Percentiles rank a stretch among this genome's conserved stretches.
Conservation (phyloP, 768 basidiomycete species). For the Hortiboletus campestris region DNA sequence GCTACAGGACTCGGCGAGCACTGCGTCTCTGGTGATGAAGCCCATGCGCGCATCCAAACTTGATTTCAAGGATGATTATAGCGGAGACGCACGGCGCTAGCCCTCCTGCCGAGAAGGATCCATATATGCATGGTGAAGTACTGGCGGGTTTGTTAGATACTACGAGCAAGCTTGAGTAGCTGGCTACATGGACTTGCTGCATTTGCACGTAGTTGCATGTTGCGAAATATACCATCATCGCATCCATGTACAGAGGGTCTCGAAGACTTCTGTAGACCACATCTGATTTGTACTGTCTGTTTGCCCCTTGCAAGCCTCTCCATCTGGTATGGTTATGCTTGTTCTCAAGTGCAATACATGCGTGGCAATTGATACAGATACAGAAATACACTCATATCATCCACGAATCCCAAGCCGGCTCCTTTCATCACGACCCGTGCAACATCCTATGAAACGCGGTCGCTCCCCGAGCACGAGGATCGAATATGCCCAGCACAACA, state of each 20-base stretch:
- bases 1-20: conserved; percentile 27
- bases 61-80: conserved; percentile 20
- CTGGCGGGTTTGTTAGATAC: conserved; percentile 7
- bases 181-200: conserved; percentile 30
- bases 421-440: too few relatives aligned
- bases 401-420: too few relatives aligned
- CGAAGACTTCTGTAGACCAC: background rate
- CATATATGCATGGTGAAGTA: background rate
- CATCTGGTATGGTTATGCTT: background rate
- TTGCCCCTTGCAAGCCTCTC: background rate
- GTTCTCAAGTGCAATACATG: background rate
- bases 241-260: background rate
- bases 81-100: conserved; percentile 14
- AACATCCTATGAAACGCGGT: background rate
- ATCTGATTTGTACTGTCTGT: conserved; percentile 2
- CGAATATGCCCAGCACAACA: conserved; percentile 5
- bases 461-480: conserved; percentile 1
- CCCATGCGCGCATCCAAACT: conserved; percentile 21
- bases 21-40: conserved; percentile 30
- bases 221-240: conserved; percentile 2
- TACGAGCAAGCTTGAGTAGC: conserved; percentile 28
- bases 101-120: background rate
- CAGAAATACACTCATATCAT: too few relatives aligned
- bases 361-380: background rate
- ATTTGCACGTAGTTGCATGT: conserved; percentile 8